Evolutionary conservation across 768 basidiomycete species (phyloP), one percentile per base, ranked within the genome.

Genomic region (Heimioporus sp.): DNA sequence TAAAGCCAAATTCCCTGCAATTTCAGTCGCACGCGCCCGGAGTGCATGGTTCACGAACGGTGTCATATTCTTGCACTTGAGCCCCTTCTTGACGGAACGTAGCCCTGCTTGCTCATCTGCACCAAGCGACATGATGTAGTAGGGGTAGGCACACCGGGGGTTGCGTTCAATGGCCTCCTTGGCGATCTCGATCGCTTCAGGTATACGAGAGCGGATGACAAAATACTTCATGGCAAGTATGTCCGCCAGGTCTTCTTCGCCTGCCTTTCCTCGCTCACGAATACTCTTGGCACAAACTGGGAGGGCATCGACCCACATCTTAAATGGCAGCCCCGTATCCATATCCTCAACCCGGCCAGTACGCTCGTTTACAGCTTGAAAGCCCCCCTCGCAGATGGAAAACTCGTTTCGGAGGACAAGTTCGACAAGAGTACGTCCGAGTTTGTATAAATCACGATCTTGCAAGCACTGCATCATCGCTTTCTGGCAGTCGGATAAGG

Each of bases 191-290:
- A 78, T 69, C 2, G 82, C 82, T 2, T 81, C 76, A 0, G 68
- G 64, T 19, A 80, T 63, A 9, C 76, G 75, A 40, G 71, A 68
- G 45, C 69, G 72, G 67, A 81, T 73, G 55, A 85, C 76, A 43
- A 61, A 58, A 60, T 64, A 80, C 60, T 86, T 85, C 70, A 85
- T 78, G 34, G 85, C 81, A n/a, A 86, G 60, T 46, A 85, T 81
- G 57, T 85, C 83, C 2, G 83, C 34, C 4, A 19, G 57, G 56
- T 84, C 80, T 12, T 45, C 61, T 48, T 82, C 80, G 4, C 60
- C 62, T 0, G 72, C 66, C 16, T 67, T 68, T 6, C 74, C 73
- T 50, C 65, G 72, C 17, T 62, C 67, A 10, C 81, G 76, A 38
- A 86, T 76, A 10, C 75, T 80, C 28, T 70, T 70, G 6, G 84